Base-by-base conservation (phyloP, 1,139 yeast species). In the Taphrina flavorubra region DNA sequence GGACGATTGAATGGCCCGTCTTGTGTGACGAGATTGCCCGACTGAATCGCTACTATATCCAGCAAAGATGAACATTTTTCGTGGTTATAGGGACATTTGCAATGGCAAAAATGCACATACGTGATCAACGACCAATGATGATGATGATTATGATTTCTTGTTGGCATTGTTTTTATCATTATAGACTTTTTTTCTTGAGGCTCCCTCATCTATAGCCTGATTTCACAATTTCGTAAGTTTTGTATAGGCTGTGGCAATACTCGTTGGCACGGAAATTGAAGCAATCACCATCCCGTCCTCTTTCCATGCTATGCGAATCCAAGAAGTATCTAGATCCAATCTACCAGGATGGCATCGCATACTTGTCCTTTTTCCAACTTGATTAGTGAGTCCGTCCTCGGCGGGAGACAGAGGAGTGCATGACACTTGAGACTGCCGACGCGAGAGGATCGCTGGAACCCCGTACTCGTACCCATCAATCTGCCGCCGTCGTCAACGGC, bases 341-440 rank as follows among this genome's bases (percentile, higher is more conserved):
- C 58, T 10, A 57, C 44, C 31, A 57, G 31, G 11, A 65, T 25
- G 7, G 68, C 68, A 14, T 64, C 47, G n/a, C 55, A 55, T 16
- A 37, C 18, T 14, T 64, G 56, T 3, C 68, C 68, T 8, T 42
- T 40, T 1, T 1, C 39, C 46, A 64, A 14, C 2, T 64, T 13
- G 7, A 18, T 16, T 40, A 46, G 49, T 13, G 39, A 63, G 3
- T 69, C 73, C 7, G 62, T 71, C 11, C 71, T 63, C 0, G 49
- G 49, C 4, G 86, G 86, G 5, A 83, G 75, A 31, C 80, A 74
- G 6, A 81, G 75, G 5, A 83, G 74, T 0, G 80, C 84, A 72
- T 83, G 82, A 1, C 85, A 83, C 0, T 79, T 78, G 73, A 83
- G 76, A 42, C 84, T 81, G 1, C 81, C 82, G n/a, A 83, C 79